Evolutionary conservation across 2,329 filamentous ascomycete genomes (phyloP).

Genomic region (Aspergillus terreus): DNA sequence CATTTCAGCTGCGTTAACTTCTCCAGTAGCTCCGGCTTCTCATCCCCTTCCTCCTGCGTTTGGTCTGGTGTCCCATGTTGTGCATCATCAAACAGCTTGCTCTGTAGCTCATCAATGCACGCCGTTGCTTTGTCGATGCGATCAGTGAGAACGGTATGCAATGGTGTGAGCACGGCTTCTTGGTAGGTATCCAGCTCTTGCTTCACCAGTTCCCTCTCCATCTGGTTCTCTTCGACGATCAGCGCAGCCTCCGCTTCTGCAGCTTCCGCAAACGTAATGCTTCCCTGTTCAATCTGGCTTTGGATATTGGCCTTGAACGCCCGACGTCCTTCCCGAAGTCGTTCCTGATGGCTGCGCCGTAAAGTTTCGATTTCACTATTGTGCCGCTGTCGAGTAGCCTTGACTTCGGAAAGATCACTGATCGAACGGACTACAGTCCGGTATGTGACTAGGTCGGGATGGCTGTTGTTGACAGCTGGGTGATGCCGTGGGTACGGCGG

Average conservation of each 20-base stretch:
- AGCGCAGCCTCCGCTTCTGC: slow-evolving; percentile 76
- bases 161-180: slow-evolving; percentile 72
- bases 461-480: slow-evolving; percentile 92
- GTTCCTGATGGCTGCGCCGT: slow-evolving; percentile 49
- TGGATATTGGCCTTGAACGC: slow-evolving; percentile 72
- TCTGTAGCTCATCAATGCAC: slow-evolving; percentile 72
- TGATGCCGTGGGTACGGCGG: slow-evolving; percentile 93
- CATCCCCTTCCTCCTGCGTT: slow-evolving; percentile 91
- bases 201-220: slow-evolving; percentile 70
- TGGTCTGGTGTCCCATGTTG: slow-evolving; percentile 69
- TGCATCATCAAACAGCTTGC: slow-evolving; percentile 68
- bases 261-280: slow-evolving; percentile 77
- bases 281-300: slow-evolving; percentile 70
- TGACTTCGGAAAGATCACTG: slow-evolving; percentile 69
- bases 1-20: slow-evolving; percentile 94
- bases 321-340: slow-evolving; percentile 59
- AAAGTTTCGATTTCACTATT: slow-evolving; percentile 49
- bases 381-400: slow-evolving; percentile 58
- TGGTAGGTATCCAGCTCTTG: slow-evolving; percentile 83
- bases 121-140: slow-evolving; percentile 70
- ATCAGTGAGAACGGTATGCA: slow-evolving; percentile 74
- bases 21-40: slow-evolving; percentile 88
- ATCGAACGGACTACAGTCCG: slow-evolving; percentile 70
- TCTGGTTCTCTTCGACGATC: slow-evolving; percentile 64
- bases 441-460: slow-evolving; percentile 79